Evolutionary conservation across 2,329 filamentous ascomycete genomes (phyloP).

Genomic region (Dissoconium aciculare): DNA sequence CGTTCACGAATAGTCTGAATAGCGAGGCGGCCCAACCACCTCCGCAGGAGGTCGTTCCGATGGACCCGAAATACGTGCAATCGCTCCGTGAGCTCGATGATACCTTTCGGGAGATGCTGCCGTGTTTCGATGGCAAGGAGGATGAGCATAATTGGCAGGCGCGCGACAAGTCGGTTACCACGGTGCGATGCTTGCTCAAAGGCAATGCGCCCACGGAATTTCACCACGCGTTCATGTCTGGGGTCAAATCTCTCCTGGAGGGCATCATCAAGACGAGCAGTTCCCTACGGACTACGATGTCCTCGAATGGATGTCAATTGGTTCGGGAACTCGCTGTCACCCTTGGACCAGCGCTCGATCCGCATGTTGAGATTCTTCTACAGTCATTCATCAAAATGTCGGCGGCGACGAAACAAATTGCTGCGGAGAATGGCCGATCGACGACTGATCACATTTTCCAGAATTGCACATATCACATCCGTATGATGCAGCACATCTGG

Average conservation of each 20-base stretch:
- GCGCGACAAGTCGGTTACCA: constrained; percentile 65
- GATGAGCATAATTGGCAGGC: constrained; percentile 82
- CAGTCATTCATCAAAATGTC: constrained; percentile 82
- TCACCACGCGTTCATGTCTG: constrained; percentile 51
- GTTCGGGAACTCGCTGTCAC: constrained; percentile 71
- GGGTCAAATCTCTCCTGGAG: constrained; percentile 62
- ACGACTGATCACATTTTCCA: constrained; percentile 71
- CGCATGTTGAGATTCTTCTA: constrained; percentile 78
- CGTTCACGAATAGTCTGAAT: constrained; percentile 30
- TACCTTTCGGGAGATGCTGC: constrained; percentile 64
- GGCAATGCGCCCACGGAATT: constrained; percentile 75
- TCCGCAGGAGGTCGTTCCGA: constrained; percentile 50
- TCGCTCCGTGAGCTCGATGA: constrained; percentile 81
- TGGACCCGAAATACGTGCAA: constrained; percentile 73
- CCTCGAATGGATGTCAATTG: constrained; percentile 68
- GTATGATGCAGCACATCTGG: constrained; percentile 76
- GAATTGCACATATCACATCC: constrained; percentile 61
- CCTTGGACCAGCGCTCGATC: constrained; percentile 65
- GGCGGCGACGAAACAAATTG: constrained; percentile 83
- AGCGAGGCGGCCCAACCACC: constrained; percentile 39
- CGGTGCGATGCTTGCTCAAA: constrained; percentile 61
- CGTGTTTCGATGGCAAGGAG: constrained; percentile 73
- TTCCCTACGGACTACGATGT: constrained; percentile 78
- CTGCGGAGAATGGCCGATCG: constrained; percentile 64
- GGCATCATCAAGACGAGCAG: constrained; percentile 75